Conservation (phyloP, 331 rosid species). For the Phaseolus coccineus region DNA sequence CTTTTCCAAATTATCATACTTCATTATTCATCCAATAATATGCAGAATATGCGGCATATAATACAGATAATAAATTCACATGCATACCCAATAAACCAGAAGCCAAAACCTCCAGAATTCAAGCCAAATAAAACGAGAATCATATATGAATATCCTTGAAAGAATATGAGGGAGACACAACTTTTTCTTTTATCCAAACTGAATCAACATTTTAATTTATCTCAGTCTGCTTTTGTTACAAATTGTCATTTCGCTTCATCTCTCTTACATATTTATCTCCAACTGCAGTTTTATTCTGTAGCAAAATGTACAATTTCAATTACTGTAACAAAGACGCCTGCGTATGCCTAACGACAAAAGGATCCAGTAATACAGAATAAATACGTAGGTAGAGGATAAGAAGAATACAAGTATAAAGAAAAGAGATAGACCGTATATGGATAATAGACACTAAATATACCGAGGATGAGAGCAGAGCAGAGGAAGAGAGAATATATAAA, state of each 20-base stretch:
- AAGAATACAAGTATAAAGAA: conserved; percentile 19
- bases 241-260: conserved; percentile 57
- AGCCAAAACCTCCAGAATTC: neutral
- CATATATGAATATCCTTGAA: conserved; percentile 27
- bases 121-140: conserved; percentile 10
- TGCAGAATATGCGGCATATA: neutral
- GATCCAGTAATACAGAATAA: conserved; percentile 16
- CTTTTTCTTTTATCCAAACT: conserved; percentile 19
- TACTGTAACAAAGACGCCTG: conserved; percentile 9
- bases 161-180: conserved; percentile 20
- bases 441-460: conserved; percentile 17
- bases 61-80: conserved; percentile 13
- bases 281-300: conserved; percentile 52
- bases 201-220: conserved; percentile 10
- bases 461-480: conserved; percentile 17
- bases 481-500: neutral
- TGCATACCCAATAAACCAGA: neutral
- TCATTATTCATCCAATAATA: conserved; percentile 41
- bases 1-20: neutral
- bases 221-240: conserved; percentile 34
- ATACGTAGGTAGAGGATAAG: neutral
- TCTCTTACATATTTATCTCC: neutral
- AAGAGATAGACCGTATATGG: conserved; percentile 27
- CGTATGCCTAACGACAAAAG: neutral
- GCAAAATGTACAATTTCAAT: conserved; percentile 66